phyloP scores from a whole-genome alignment of 768 basidiomycete genomes.

The Tricholoma furcatifolium region DNA sequence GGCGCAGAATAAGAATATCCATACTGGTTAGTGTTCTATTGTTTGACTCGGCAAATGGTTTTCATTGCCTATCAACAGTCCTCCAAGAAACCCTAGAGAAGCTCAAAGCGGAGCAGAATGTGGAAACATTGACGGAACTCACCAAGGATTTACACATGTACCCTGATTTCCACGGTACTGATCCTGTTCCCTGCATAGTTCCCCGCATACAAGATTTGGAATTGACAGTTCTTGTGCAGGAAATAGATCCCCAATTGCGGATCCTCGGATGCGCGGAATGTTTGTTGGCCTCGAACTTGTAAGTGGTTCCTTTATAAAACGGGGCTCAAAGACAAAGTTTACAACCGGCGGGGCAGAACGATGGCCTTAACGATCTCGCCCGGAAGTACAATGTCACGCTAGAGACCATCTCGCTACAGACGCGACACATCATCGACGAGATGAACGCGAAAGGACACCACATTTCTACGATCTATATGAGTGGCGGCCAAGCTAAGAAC shows the following conservation, averaged over 20 bases:
- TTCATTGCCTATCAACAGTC: slow-evolving; percentile 38
- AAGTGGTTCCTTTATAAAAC: slow-evolving; percentile 13
- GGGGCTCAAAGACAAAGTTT: neutral
- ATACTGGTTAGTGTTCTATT: slow-evolving; percentile 41
- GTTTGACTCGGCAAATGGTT: neutral
- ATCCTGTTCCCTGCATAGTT: neutral
- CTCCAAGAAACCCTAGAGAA: slow-evolving; percentile 73
- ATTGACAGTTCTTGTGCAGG: slow-evolving; percentile 43
- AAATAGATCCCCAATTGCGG: slow-evolving; percentile 95
- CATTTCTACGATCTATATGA: slow-evolving; percentile 86
- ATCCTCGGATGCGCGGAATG: slow-evolving; percentile 92
- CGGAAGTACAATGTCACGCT: slow-evolving; percentile 88
- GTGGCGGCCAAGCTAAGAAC: slow-evolving; percentile 93
- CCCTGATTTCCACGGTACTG: slow-evolving; percentile 87
- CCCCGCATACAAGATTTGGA: neutral
- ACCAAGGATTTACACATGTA: slow-evolving; percentile 92
- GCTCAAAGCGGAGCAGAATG: slow-evolving; percentile 53
- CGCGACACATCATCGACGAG: slow-evolving; percentile 87
- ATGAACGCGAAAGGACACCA: slow-evolving; percentile 85
- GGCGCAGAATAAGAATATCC: slow-evolving; percentile 56
- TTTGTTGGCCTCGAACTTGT: slow-evolving; percentile 85
- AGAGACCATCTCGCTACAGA: slow-evolving; percentile 93
- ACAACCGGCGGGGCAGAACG: slow-evolving; percentile 44
- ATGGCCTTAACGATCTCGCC: slow-evolving; percentile 76
- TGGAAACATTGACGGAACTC: slow-evolving; percentile 72